Evolutionary conservation across 805 yeast species (phyloP).

Genomic region (Metschnikowia reukaufii): DNA sequence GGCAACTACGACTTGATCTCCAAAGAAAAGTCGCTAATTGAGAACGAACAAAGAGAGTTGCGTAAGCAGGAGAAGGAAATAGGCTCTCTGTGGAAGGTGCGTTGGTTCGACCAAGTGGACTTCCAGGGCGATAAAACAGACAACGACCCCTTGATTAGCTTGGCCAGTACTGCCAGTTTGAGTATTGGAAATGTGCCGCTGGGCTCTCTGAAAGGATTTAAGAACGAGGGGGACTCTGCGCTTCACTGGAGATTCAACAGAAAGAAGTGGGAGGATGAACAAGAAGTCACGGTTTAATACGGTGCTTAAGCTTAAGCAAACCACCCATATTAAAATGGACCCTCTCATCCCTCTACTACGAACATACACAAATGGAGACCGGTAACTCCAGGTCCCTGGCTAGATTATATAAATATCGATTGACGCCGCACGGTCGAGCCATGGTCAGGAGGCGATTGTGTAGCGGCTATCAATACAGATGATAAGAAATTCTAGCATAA

Average conservation of each 20-base stretch:
- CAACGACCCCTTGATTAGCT: conserved; percentile 34
- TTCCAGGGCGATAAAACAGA: conserved; percentile 12
- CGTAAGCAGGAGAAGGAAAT: conserved; percentile 69
- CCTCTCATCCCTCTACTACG: too few species aligned
- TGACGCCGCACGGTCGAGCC: background rate
- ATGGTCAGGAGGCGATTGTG: too few species aligned
- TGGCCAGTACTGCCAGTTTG: conserved; percentile 49
- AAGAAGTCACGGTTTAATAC: conserved; percentile 49
- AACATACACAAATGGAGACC: too few species aligned
- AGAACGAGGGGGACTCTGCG: conserved; percentile 50
- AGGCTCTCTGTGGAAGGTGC: conserved; percentile 68
- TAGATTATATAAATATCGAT: too few species aligned
- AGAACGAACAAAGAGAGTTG: conserved; percentile 79
- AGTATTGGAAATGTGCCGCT: conserved; percentile 67
- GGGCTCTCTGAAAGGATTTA: conserved; percentile 57
- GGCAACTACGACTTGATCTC: conserved; percentile 78
- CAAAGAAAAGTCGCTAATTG: conserved; percentile 72
- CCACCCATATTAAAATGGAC: too few species aligned
- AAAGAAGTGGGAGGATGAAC: conserved; percentile 55
- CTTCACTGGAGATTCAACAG: conserved; percentile 73
- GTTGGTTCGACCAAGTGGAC: conserved; percentile 68
- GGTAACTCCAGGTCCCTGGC: too few species aligned
- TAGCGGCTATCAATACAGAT: background rate
- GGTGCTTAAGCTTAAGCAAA: background rate
- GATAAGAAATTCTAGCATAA: too few species aligned